Conservation (phyloP, 257 asterid genomes). For the Lycium ferocissimum region DNA sequence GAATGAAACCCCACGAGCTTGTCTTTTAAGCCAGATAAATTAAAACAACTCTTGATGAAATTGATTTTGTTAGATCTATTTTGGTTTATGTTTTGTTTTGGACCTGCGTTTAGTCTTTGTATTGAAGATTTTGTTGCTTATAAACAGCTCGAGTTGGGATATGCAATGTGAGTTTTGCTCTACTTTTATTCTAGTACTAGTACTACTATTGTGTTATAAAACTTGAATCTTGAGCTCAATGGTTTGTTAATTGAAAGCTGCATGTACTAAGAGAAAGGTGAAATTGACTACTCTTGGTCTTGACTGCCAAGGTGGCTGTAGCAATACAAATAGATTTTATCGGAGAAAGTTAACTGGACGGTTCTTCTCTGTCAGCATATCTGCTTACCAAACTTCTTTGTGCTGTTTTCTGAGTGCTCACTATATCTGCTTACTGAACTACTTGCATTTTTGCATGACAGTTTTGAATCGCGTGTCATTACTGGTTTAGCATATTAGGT, state of each 20-base stretch:
- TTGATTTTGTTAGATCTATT: conserved; percentile 25
- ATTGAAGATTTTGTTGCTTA: conserved; percentile 26
- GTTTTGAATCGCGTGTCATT: not conserved
- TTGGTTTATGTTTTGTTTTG: not conserved
- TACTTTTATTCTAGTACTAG: not conserved
- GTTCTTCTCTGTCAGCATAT: conserved; percentile 27
- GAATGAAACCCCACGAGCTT: conserved; percentile 44
- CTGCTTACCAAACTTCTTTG: conserved; percentile 36
- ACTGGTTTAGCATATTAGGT: not conserved
- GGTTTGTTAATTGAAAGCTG: not conserved
- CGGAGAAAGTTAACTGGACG: conserved; percentile 34
- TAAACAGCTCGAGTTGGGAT: not conserved
- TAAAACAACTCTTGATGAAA: conserved; percentile 3
- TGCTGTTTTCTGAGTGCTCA: too few species aligned
- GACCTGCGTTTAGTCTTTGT: not conserved
- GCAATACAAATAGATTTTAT: conserved; percentile 23
- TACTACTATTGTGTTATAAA: not conserved
- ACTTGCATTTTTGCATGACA: not conserved
- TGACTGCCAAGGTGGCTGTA: conserved; percentile 39
- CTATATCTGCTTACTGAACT: too few species aligned
- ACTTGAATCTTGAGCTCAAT: not conserved
- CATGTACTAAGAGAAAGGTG: conserved; percentile 22
- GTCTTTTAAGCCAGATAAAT: conserved; percentile 30
- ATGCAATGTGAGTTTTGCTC: conserved; percentile 12
- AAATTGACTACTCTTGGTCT: conserved; percentile 27